A percentile compares a stretch with the other conserved stretches of the same genome.
These are phyloP conservation scores for Lyophyllum shimeji DNA, from an alignment of 768 basidiomycete species.

Conservation along the genomic window DNA sequence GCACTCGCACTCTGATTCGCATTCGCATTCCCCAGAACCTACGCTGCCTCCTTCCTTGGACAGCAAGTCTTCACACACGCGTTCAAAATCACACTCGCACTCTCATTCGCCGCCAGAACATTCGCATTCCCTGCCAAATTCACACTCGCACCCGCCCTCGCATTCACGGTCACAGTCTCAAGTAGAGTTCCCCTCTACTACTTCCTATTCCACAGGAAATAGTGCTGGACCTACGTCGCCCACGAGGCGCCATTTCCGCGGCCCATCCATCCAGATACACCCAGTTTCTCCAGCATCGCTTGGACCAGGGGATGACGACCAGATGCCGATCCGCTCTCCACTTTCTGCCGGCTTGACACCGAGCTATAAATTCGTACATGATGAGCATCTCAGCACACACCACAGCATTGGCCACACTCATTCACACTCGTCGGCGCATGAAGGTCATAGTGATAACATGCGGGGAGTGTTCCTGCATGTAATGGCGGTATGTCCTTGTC, in stretches of 20 bases:
- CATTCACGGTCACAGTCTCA: conserved; percentile 27
- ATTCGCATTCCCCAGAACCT: conserved; percentile 13
- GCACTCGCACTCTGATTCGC: conserved; percentile 26
- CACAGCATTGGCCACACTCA: conserved; percentile 45
- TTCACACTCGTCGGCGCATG: conserved; percentile 54
- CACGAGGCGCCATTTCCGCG: conserved; percentile 36
- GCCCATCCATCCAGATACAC: conserved; percentile 39
- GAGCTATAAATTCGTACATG: conserved; percentile 52
- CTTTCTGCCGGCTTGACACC: conserved; percentile 48
- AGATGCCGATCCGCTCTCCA: conserved; percentile 19
- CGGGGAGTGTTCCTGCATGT: conserved; percentile 98
- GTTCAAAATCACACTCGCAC: conserved; percentile 27
- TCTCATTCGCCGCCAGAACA: conserved; percentile 23
- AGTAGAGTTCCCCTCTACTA: not conserved
- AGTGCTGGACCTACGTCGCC: conserved; percentile 16
- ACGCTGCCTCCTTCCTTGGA: conserved; percentile 2
- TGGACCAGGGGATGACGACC: conserved; percentile 10
- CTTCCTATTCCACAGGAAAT: conserved; percentile 12
- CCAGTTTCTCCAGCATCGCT: conserved; percentile 12
- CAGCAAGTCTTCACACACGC: conserved; percentile 12
- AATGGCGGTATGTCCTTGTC: conserved; percentile 74
- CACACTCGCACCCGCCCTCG: conserved; percentile 26
- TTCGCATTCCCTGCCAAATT: conserved; percentile 20
- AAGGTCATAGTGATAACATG: conserved; percentile 98
- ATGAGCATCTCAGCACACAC: conserved; percentile 49